Conservation (phyloP, 495 filamentous ascomycete genomes). For the Penicillium canescens region DNA sequence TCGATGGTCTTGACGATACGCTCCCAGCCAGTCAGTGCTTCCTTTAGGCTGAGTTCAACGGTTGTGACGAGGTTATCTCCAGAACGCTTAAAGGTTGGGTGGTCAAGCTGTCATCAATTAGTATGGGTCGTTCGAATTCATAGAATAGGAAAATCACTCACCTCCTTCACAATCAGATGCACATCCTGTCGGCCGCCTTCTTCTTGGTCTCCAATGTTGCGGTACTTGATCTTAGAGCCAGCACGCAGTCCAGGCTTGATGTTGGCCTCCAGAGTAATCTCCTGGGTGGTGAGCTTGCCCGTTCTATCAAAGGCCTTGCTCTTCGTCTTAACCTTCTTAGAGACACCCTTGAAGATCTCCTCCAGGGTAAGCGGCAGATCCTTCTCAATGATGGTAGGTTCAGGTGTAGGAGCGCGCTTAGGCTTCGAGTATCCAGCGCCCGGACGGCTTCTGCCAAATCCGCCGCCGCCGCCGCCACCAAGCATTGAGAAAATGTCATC, state of each 20-base stretch:
- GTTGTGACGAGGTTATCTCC: conserved; percentile 80
- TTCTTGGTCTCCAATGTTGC: conserved; percentile 92
- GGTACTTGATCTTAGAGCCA: conserved; percentile 96
- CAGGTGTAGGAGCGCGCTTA: conserved; percentile 63
- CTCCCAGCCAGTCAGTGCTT: conserved; percentile 94
- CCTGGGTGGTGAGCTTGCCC: conserved; percentile 80
- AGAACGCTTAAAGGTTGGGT: conserved; percentile 77
- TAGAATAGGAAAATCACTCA: conserved; percentile 43
- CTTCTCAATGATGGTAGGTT: conserved; percentile 87
- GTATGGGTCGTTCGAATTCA: neutral
- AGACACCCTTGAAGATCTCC: conserved; percentile 79
- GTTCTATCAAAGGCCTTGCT: conserved; percentile 86
- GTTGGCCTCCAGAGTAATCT: conserved; percentile 86
- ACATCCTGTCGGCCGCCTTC: conserved; percentile 97
- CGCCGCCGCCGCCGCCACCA: conserved; percentile 38
- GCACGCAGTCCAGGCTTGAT: conserved; percentile 95
- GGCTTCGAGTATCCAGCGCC: conserved; percentile 44
- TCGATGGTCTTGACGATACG: conserved; percentile 92
- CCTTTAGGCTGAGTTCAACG: conserved; percentile 84
- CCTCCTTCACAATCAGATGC: conserved; percentile 92
- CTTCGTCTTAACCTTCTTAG: conserved; percentile 97
- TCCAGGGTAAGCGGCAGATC: conserved; percentile 80
- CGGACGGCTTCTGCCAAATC: conserved; percentile 30
- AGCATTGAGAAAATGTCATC: conserved; percentile 55
- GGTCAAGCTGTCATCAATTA: conserved; percentile 66